phyloP scores from a whole-genome alignment of 2,329 filamentous ascomycete species.

The Endothia cerciana region DNA sequence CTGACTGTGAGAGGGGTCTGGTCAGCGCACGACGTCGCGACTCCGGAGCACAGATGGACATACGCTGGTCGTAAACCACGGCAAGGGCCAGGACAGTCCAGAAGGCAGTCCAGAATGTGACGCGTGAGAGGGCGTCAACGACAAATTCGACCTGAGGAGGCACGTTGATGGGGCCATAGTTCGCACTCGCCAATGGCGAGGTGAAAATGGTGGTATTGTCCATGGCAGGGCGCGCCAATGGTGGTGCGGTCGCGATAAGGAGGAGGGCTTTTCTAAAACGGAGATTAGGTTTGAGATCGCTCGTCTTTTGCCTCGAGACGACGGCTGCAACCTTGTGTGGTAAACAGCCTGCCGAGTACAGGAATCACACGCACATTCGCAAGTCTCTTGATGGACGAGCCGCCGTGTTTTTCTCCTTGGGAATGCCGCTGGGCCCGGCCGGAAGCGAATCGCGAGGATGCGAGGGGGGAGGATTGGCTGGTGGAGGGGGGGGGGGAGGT shows the following conservation, averaged over 20 bases:
- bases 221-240: slow-evolving; percentile 42
- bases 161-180: slow-evolving; percentile 52
- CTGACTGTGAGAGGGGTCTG: slow-evolving; percentile 57
- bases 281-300: slow-evolving; percentile 1
- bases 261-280: background rate
- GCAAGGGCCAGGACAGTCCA: slow-evolving; percentile 72
- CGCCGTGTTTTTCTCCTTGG: background rate
- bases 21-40: background rate
- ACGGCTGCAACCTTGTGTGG: background rate
- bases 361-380: background rate
- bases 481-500: background rate
- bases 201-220: slow-evolving; percentile 67
- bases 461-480: slow-evolving; percentile 1
- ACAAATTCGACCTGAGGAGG: slow-evolving; percentile 60
- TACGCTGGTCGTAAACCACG: slow-evolving; percentile 89
- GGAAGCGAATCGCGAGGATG: background rate
- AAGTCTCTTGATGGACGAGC: background rate
- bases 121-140: slow-evolving; percentile 59
- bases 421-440: background rate
- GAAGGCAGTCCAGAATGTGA: slow-evolving; percentile 64
- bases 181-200: slow-evolving; percentile 69
- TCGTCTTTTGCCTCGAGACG: background rate
- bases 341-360: background rate
- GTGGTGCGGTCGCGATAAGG: slow-evolving; percentile 4
- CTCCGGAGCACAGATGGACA: slow-evolving; percentile 41